phyloP scores from a whole-genome alignment of 345 rosid species.

The Eutrema japonicum region DNA sequence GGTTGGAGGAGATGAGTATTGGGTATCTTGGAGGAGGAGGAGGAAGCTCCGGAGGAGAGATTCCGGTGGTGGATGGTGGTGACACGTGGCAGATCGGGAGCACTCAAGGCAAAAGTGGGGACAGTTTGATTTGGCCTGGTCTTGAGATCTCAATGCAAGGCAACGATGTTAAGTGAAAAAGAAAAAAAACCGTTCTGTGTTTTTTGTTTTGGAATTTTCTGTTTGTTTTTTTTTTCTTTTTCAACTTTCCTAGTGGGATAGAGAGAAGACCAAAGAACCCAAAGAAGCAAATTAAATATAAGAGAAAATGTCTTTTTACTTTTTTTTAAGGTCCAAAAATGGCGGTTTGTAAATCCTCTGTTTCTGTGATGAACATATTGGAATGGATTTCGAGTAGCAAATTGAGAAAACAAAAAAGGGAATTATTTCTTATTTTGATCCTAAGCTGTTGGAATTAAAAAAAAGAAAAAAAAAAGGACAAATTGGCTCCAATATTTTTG shows the following conservation, averaged over 20 bases:
- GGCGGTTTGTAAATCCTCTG: slow-evolving; percentile 34
- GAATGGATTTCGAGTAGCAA: neutral
- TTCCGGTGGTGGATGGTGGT: slow-evolving; percentile 40
- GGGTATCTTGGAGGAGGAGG: slow-evolving; percentile 49
- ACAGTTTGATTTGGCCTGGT: slow-evolving; percentile 84
- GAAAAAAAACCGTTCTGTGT: slow-evolving; percentile 18
- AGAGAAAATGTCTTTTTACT: neutral
- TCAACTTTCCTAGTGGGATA: neutral
- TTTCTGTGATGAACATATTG: slow-evolving; percentile 35
- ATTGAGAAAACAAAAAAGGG: neutral
- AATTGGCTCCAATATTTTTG: slow-evolving; percentile 12
- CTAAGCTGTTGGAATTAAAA: neutral
- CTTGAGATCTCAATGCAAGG: slow-evolving; percentile 80
- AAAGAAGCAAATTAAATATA: slow-evolving; percentile 13
- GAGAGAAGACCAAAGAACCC: slow-evolving; percentile 16
- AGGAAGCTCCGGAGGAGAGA: slow-evolving; percentile 12
- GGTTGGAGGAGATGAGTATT: slow-evolving; percentile 65
- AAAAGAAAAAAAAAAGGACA: neutral
- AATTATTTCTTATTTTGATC: no score
- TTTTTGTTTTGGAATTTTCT: slow-evolving; percentile 26
- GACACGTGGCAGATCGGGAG: slow-evolving; percentile 75
- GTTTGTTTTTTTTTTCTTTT: neutral
- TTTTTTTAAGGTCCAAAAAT: slow-evolving; percentile 29
- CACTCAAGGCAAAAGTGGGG: slow-evolving; percentile 54
- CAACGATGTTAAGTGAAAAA: slow-evolving; percentile 63